Conservation (phyloP, 495 filamentous ascomycete genomes). For the Hypoxylon crocopeplum region DNA sequence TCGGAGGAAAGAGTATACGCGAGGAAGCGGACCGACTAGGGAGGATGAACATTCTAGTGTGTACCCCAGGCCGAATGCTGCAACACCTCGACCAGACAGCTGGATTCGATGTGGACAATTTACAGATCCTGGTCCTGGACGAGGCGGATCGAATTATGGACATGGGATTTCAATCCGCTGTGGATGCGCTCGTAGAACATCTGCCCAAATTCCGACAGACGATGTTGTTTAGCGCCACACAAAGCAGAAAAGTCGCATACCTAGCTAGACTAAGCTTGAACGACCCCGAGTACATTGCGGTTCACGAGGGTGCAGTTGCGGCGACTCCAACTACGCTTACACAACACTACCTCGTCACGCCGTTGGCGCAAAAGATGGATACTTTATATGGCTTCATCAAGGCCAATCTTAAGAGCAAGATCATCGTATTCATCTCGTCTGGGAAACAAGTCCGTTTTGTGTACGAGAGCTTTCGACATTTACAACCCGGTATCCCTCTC, state of each 20-base stretch:
- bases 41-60: conserved; percentile 97
- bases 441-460: conserved; percentile 97
- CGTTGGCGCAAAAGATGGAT: conserved; percentile 86
- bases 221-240: conserved; percentile 93
- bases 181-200: conserved; percentile 94
- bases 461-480: conserved; percentile 88
- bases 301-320: conserved; percentile 80
- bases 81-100: conserved; percentile 97
- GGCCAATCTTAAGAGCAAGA: conserved; percentile 86
- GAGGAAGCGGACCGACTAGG: conserved; percentile 87
- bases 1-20: conserved; percentile 89
- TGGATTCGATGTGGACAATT: conserved; percentile 83
- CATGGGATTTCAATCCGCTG: conserved; percentile 91
- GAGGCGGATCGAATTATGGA: conserved; percentile 98
- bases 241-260: conserved; percentile 93
- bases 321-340: conserved; percentile 86
- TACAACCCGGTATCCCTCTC: conserved; percentile 95
- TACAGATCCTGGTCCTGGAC: conserved; percentile 93
- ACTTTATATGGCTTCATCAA: conserved; percentile 91
- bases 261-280: conserved; percentile 85
- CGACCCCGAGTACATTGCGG: conserved; percentile 93
- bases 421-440: conserved; percentile 90
- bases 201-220: conserved; percentile 88
- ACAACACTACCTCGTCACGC: conserved; percentile 88
- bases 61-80: conserved; percentile 92